These are phyloP conservation scores for Biscogniauxia mediterranea DNA, from an alignment of 2,329 filamentous ascomycete species.

Conservation along the genomic window DNA sequence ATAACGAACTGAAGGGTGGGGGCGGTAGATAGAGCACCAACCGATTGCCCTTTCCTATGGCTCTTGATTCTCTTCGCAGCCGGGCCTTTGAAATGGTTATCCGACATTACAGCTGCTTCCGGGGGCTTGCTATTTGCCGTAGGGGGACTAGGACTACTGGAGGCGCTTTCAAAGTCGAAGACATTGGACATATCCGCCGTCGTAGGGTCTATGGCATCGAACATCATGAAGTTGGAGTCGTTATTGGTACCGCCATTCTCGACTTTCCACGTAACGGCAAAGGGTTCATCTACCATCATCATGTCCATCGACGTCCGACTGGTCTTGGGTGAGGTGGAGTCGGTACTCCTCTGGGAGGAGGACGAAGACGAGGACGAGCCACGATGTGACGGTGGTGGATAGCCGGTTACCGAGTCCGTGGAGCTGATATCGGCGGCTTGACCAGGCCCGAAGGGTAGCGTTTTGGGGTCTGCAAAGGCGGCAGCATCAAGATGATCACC, in stretches of 20 bases:
- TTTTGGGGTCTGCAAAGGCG: slow-evolving; percentile 20
- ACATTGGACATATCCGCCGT: slow-evolving; percentile 33
- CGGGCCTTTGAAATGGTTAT: slow-evolving; percentile 18
- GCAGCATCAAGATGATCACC: slow-evolving; percentile 24
- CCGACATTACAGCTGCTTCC: slow-evolving; percentile 10
- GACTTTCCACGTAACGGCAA: slow-evolving; percentile 15
- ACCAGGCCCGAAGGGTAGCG: slow-evolving; percentile 10
- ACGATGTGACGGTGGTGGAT: slow-evolving; percentile 25
- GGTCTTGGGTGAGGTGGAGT: slow-evolving; percentile 28
- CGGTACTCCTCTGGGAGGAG: slow-evolving; percentile 26
- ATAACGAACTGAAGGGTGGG: neutral
- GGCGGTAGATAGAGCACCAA: slow-evolving; percentile 19
- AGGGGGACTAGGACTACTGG: slow-evolving; percentile 52
- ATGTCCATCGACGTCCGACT: slow-evolving; percentile 29
- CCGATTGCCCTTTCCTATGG: slow-evolving; percentile 27
- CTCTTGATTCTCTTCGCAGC: slow-evolving; percentile 29
- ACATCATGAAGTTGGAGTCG: slow-evolving; percentile 21
- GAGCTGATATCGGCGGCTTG: slow-evolving; percentile 11
- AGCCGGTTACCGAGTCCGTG: slow-evolving; percentile 9
- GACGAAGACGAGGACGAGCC: slow-evolving; percentile 32
- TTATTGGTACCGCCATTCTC: slow-evolving; percentile 15
- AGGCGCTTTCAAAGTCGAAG: slow-evolving; percentile 59
- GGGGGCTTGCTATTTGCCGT: slow-evolving; percentile 18
- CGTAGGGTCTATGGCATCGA: slow-evolving; percentile 22
- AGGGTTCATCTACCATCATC: slow-evolving; percentile 25